Conservation (phyloP, 2,329 filamentous ascomycete species). For the Ceratocystis smalleyi region DNA sequence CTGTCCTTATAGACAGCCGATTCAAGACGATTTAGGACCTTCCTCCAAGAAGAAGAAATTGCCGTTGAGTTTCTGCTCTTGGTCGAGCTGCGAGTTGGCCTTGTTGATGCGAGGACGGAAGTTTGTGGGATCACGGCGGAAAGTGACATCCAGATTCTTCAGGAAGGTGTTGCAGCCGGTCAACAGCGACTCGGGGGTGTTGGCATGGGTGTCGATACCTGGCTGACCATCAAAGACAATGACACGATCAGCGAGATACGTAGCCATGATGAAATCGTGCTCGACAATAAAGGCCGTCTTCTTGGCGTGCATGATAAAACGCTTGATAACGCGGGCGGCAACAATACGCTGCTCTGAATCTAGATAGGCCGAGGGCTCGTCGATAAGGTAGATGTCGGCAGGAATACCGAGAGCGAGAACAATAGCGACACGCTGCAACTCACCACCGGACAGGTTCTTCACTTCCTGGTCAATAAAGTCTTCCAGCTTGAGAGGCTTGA, state of each 20-base stretch:
- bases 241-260: constrained; percentile 69
- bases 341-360: constrained; percentile 99
- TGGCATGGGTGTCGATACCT: constrained; percentile 74
- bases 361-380: constrained; percentile 92
- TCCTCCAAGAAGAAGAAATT: constrained; percentile 99
- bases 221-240: constrained; percentile 97
- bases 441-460: constrained; percentile 96
- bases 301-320: constrained; percentile 99
- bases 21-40: constrained; percentile 40
- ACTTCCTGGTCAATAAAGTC: constrained; percentile 99
- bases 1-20: constrained; percentile 26
- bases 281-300: constrained; percentile 98
- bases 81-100: constrained; percentile 83
- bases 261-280: constrained; percentile 98
- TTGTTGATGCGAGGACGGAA: constrained; percentile 99
- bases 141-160: constrained; percentile 93
- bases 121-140: constrained; percentile 92
- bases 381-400: constrained; percentile 95
- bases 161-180: constrained; percentile 95
- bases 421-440: constrained; percentile 97
- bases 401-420: constrained; percentile 90
- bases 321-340: constrained; percentile 92
- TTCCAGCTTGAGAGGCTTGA: constrained; percentile 97
- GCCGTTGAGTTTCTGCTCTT: constrained; percentile 85
- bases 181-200: constrained; percentile 77